These are phyloP conservation scores for Cyamopsis tetragonoloba DNA, from an alignment of 306 rosid genomes.

Conservation along the genomic window DNA sequence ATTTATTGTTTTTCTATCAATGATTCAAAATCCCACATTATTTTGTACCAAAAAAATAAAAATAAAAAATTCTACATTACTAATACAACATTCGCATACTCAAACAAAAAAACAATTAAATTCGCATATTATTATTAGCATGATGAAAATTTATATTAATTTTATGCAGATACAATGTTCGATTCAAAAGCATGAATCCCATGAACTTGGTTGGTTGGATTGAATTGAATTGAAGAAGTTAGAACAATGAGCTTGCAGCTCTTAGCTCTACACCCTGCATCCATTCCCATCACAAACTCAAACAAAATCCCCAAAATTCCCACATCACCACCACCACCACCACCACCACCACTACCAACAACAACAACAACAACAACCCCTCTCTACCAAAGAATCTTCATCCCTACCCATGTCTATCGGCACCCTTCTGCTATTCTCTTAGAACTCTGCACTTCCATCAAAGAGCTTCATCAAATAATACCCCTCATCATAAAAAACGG, in stretches of 20 bases:
- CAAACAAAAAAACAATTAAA: too few relatives aligned
- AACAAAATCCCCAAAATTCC: slow-evolving; percentile 1
- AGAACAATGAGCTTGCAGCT: slow-evolving; percentile 50
- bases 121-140: too few relatives aligned
- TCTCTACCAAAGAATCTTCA: slow-evolving; percentile 51
- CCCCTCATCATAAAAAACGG: slow-evolving; percentile 72
- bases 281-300: slow-evolving; percentile 10
- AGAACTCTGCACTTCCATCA: slow-evolving; percentile 64
- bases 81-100: too few relatives aligned
- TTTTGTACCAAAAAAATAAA: too few relatives aligned
- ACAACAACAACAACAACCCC: slow-evolving; percentile 33
- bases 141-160: too few relatives aligned
- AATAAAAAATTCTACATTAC: too few relatives aligned
- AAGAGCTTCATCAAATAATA: slow-evolving; percentile 64
- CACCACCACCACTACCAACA: neutral
- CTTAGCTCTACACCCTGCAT: slow-evolving; percentile 14
- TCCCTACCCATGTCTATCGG: slow-evolving; percentile 63
- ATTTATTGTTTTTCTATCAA: too few relatives aligned
- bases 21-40: too few relatives aligned
- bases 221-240: neutral
- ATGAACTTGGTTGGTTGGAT: neutral
- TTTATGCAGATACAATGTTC: too few relatives aligned
- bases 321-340: slow-evolving; percentile 9
- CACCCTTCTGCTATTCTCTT: slow-evolving; percentile 75
- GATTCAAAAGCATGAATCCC: too few relatives aligned